A percentile compares a stretch with the other conserved stretches of the same genome.
These are phyloP conservation scores for Ochetophila trinervis DNA, from an alignment of 306 rosid species.

Conservation along the genomic window DNA sequence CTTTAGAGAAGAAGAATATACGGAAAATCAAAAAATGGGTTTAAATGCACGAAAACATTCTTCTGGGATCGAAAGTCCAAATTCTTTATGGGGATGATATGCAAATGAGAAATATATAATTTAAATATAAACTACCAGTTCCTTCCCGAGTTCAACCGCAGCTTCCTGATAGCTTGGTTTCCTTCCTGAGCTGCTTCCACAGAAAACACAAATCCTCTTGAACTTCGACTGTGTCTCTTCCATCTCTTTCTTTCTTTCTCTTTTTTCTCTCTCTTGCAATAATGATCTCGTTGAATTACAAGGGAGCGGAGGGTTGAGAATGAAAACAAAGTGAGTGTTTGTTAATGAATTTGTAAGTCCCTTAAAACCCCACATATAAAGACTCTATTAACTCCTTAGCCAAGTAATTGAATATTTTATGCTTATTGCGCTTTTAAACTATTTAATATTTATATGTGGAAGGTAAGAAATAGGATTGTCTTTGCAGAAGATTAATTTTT, in stretches of 20 bases:
- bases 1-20: no score
- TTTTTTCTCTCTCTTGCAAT: constrained; percentile 18
- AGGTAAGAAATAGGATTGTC: constrained; percentile 13
- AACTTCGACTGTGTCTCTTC: constrained; percentile 81
- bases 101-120: background rate
- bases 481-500: background rate
- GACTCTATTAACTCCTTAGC: constrained; percentile 9
- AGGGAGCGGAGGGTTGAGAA: constrained; percentile 34
- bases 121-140: constrained; percentile 47
- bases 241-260: constrained; percentile 33
- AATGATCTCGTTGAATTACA: constrained; percentile 13
- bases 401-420: constrained; percentile 16
- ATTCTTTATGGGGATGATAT: no score
- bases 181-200: constrained; percentile 98
- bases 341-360: constrained; percentile 19
- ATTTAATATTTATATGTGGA: constrained; percentile 3
- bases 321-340: constrained; percentile 33
- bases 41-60: no score
- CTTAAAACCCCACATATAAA: background rate
- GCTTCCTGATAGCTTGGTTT: constrained; percentile 92
- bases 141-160: constrained; percentile 85
- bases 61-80: no score
- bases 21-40: no score
- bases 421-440: no score
- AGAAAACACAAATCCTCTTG: constrained; percentile 87